These are phyloP conservation scores for Nitzschia sp. DNA, from an alignment of 108 stramenopile genomes.

Conservation along the genomic window DNA sequence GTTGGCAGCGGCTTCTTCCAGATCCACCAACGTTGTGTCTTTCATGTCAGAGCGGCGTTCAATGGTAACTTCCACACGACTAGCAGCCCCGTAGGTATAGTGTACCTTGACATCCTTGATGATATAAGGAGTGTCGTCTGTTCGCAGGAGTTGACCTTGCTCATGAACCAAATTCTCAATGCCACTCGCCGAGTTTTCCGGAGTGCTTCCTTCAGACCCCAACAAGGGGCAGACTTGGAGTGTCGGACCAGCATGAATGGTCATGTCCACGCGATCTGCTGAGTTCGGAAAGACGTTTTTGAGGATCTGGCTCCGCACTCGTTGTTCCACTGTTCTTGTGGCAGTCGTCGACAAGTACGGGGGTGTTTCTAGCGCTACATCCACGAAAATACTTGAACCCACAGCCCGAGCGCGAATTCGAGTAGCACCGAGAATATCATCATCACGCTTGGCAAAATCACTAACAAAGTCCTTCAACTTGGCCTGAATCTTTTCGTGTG, in stretches of 20 bases:
- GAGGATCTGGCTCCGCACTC: constrained; percentile 10
- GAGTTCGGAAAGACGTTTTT: background rate
- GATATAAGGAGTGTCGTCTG: background rate
- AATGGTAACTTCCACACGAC: background rate
- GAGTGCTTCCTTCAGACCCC: background rate
- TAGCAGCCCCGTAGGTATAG: background rate
- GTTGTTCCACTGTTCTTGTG: constrained; percentile 66
- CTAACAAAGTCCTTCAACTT: constrained; percentile 19
- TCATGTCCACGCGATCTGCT: constrained; percentile 1
- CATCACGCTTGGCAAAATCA: constrained; percentile 27
- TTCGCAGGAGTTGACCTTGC: background rate
- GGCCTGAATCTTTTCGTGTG: constrained; percentile 56
- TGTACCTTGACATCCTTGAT: background rate
- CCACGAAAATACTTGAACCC: constrained; percentile 69
- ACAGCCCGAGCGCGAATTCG: constrained; percentile 71
- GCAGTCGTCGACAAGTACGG: constrained; percentile 59
- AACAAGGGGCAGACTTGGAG: constrained; percentile 18
- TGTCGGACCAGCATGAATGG: constrained; percentile 20
- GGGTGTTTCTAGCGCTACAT: constrained; percentile 52
- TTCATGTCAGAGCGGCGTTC: constrained; percentile 1
- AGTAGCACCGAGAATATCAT: constrained; percentile 51
- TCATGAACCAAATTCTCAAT: background rate
- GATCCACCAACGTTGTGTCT: constrained; percentile 5
- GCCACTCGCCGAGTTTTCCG: background rate
- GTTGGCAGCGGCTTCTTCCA: background rate